phyloP scores from a whole-genome alignment of 2,329 filamentous ascomycete genomes.

The Verticillium isaacii region DNA sequence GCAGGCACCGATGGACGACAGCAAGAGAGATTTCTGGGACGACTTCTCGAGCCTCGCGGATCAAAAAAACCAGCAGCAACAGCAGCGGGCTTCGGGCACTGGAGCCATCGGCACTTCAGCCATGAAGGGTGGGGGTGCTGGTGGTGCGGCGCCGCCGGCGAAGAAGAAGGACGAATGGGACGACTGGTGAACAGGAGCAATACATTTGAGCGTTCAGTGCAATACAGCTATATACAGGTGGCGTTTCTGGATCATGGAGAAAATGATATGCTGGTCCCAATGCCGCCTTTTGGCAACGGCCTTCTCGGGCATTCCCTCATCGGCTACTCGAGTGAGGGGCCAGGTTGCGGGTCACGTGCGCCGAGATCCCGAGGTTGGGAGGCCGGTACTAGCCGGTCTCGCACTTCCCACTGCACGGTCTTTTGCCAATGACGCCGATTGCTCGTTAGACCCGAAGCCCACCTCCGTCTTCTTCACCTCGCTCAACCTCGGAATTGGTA shows the following conservation, averaged over 20 bases:
- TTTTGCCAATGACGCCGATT: conserved; percentile 13
- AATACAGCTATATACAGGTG: background rate
- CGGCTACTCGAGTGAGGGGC: conserved; percentile 9
- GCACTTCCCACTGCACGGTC: conserved; percentile 15
- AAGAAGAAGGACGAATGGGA: conserved; percentile 55
- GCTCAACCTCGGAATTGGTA: background rate
- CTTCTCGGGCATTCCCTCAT: background rate
- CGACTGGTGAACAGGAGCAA: conserved; percentile 44
- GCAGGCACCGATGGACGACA: conserved; percentile 48
- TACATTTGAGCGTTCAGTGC: background rate
- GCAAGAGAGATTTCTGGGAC: conserved; percentile 86
- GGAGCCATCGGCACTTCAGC: conserved; percentile 55
- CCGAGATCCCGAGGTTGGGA: conserved; percentile 30
- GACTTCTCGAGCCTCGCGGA: conserved; percentile 72
- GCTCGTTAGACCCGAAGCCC: conserved; percentile 1
- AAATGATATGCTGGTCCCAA: background rate
- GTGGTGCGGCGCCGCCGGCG: conserved; percentile 21
- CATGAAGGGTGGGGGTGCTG: conserved; percentile 46
- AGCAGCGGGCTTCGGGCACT: conserved; percentile 25
- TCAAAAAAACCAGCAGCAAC: conserved; percentile 37
- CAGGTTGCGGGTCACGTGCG: conserved; percentile 24
- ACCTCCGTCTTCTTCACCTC: conserved; percentile 6
- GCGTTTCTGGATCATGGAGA: background rate
- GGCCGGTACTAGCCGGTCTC: conserved; percentile 39
- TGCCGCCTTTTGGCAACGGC: background rate